Percentiles rank a stretch among this genome's conserved stretches.
Evolutionary conservation across 345 rosid genomes (phyloP).

Genomic region (Brassica cretica): DNA sequence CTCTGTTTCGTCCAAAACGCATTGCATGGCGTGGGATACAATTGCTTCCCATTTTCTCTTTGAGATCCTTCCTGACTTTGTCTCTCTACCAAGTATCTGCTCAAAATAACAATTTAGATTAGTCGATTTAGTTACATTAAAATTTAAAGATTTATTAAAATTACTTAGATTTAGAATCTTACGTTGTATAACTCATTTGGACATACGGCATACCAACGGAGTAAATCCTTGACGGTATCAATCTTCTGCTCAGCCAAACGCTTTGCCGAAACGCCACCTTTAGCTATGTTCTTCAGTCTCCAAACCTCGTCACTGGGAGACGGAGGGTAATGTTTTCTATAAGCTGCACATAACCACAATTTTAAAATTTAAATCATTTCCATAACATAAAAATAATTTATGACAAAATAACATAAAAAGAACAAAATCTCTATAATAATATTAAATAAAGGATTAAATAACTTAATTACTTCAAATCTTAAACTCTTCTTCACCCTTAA

Average conservation of each 20-base stretch:
- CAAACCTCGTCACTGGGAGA: slow-evolving; percentile 54
- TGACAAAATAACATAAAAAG: not conserved
- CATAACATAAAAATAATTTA: not conserved
- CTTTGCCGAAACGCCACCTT: slow-evolving; percentile 49
- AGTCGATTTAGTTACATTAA: not conserved
- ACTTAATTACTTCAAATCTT: not conserved
- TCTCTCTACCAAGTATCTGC: slow-evolving; percentile 11
- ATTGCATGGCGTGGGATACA: slow-evolving; percentile 56
- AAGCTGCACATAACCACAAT: slow-evolving; percentile 44
- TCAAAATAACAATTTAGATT: not conserved
- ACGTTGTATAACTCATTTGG: slow-evolving; percentile 46
- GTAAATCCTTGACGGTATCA: slow-evolving; percentile 46
- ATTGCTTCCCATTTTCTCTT: slow-evolving; percentile 58
- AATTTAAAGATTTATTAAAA: not conserved
- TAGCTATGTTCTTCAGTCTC: slow-evolving; percentile 73
- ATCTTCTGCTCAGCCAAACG: slow-evolving; percentile 43
- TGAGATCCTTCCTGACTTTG: slow-evolving; percentile 35
- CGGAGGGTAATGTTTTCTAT: slow-evolving; percentile 80
- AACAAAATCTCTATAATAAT: not conserved
- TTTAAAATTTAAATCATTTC: not conserved
- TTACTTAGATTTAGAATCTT: slow-evolving; percentile 16
- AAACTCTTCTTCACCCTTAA: not conserved
- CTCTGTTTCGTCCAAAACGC: slow-evolving; percentile 56
- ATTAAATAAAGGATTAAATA: not conserved
- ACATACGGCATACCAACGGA: slow-evolving; percentile 29